phyloP scores from a whole-genome alignment of 2,329 filamentous ascomycete genomes.

The Cladosporium sp. region DNA sequence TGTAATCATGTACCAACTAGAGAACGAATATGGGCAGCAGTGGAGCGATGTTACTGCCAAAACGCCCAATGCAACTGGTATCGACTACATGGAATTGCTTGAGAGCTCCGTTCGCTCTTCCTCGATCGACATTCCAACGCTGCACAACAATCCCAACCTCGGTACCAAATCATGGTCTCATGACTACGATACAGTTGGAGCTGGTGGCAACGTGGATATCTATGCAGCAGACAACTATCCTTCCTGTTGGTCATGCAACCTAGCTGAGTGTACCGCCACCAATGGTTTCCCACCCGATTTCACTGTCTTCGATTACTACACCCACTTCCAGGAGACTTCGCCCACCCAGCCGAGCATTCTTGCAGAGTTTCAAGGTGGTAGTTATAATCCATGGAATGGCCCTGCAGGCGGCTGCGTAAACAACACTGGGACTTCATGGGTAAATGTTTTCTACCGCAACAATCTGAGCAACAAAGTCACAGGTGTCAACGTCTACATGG shows the following conservation, averaged over 20 bases:
- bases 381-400: conserved; percentile 60
- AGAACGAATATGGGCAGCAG: conserved; percentile 49
- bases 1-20: conserved; percentile 61
- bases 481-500: conserved; percentile 60
- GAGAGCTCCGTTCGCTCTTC: conserved; percentile 49
- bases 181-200: conserved; percentile 49
- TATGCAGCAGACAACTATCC: conserved; percentile 52
- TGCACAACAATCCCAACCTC: conserved; percentile 58
- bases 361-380: conserved; percentile 58
- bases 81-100: conserved; percentile 55
- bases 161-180: conserved; percentile 55
- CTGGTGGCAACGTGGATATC: conserved; percentile 54
- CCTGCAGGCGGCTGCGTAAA: conserved; percentile 53
- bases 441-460: conserved; percentile 61
- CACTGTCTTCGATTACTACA: conserved; percentile 45
- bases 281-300: conserved; percentile 58
- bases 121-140: conserved; percentile 56
- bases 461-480: conserved; percentile 58
- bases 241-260: conserved; percentile 59
- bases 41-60: conserved; percentile 29
- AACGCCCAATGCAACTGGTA: conserved; percentile 46
- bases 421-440: conserved; percentile 56
- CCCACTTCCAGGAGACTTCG: conserved; percentile 41
- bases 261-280: conserved; percentile 56
- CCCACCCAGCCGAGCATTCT: conserved; percentile 51